Conservation (phyloP, 345 rosid species). For the Camelina neglecta region DNA sequence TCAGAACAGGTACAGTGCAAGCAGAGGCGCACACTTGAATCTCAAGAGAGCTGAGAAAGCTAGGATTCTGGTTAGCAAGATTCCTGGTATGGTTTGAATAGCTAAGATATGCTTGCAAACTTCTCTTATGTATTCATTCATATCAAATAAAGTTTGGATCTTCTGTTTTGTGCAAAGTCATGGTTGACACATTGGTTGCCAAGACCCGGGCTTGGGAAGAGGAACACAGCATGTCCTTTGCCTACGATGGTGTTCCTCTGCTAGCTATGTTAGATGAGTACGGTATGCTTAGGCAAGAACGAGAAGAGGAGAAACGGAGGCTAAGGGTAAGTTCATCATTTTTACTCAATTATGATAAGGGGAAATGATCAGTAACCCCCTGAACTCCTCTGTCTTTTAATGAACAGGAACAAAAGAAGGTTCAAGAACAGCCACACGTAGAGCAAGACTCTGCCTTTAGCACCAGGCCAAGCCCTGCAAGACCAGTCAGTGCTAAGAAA, state of each 20-base stretch:
- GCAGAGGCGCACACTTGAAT: conserved; percentile 97
- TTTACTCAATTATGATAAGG: neutral
- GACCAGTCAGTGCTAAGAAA: conserved; percentile 72
- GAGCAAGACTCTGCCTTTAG: conserved; percentile 80
- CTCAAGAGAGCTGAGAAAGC: conserved; percentile 99
- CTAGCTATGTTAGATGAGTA: conserved; percentile 98
- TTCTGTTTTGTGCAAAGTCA: conserved; percentile 49
- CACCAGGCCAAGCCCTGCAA: conserved; percentile 89
- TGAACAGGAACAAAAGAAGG: conserved; percentile 82
- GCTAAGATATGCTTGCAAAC: neutral
- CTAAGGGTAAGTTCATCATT: conserved; percentile 58
- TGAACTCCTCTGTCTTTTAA: conserved; percentile 6
- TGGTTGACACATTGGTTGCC: conserved; percentile 87
- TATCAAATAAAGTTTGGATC: conserved; percentile 18
- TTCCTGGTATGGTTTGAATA: conserved; percentile 68
- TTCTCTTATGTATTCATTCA: neutral
- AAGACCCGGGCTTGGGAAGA: conserved; percentile 96
- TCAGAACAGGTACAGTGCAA: conserved; percentile 93
- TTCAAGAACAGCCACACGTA: conserved; percentile 73
- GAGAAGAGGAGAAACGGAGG: conserved; percentile 95
- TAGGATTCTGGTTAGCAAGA: conserved; percentile 88
- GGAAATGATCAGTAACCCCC: neutral
- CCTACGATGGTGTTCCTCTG: conserved; percentile 95
- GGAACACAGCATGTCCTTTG: conserved; percentile 67
- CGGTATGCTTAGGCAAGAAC: conserved; percentile 95